Conservation (phyloP, 257 asterid genomes). For the Ligustrum vulgare region DNA sequence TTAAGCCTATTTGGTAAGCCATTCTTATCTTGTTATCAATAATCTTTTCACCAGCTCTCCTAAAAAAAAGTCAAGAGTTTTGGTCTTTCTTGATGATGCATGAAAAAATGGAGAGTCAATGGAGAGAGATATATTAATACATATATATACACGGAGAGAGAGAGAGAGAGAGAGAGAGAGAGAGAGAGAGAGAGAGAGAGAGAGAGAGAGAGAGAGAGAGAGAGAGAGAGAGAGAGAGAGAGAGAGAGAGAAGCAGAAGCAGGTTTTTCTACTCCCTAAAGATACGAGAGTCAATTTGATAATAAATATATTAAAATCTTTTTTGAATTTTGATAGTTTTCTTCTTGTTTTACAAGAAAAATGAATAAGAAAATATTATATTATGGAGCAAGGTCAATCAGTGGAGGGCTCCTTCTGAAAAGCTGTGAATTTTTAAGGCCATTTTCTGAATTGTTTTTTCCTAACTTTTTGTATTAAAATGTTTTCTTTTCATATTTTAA, state of each 20-base stretch:
- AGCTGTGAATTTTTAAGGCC: constrained; percentile 16
- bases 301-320: constrained; percentile 27
- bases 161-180: constrained; percentile 43
- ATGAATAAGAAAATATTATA: constrained; percentile 18
- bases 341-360: constrained; percentile 33
- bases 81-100: constrained; percentile 39
- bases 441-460: neutral
- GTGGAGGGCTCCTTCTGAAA: constrained; percentile 27
- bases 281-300: constrained; percentile 41
- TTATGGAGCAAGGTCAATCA: constrained; percentile 47
- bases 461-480: neutral
- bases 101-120: constrained; percentile 36
- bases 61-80: constrained; percentile 14
- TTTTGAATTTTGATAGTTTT: constrained; percentile 36
- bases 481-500: too few relatives aligned
- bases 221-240: constrained; percentile 24
- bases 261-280: constrained; percentile 40
- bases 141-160: neutral
- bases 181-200: constrained; percentile 45
- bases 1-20: constrained; percentile 6
- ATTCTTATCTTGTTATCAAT: constrained; percentile 34
- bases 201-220: constrained; percentile 39
- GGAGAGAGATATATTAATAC: constrained; percentile 29
- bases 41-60: constrained; percentile 30
- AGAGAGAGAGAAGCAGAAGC: constrained; percentile 49